phyloP scores from a whole-genome alignment of 495 filamentous ascomycete genomes.

The Xylaria venustula region DNA sequence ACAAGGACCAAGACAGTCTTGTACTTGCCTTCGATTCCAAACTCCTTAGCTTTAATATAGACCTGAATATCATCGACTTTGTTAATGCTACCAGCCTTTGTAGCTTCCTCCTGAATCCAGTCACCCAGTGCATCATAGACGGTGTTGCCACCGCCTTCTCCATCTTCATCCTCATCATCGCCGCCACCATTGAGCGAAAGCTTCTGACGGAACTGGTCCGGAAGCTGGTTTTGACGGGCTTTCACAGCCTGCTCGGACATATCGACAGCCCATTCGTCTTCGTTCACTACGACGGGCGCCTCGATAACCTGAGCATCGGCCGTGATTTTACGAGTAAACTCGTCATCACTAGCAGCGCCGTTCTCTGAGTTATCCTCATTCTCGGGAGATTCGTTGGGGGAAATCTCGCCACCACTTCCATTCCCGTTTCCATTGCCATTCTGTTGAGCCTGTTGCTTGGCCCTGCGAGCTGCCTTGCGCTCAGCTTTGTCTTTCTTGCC shows the following conservation, averaged over 20 bases:
- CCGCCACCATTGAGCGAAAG: constrained; percentile 75
- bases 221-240: constrained; percentile 87
- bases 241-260: constrained; percentile 92
- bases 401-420: constrained; percentile 67
- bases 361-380: constrained; percentile 62
- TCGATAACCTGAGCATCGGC: constrained; percentile 75
- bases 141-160: constrained; percentile 70
- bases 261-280: constrained; percentile 92
- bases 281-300: constrained; percentile 62
- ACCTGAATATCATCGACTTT: constrained; percentile 84
- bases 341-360: constrained; percentile 80
- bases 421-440: constrained; percentile 51
- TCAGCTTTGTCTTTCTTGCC: constrained; percentile 90
- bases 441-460: constrained; percentile 74
- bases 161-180: constrained; percentile 80
- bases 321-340: constrained; percentile 87
- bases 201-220: constrained; percentile 85
- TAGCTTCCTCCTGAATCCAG: constrained; percentile 81
- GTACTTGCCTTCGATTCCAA: constrained; percentile 94
- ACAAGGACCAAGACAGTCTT: constrained; percentile 88
- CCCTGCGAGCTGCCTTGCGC: constrained; percentile 80
- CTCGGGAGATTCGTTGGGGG: constrained; percentile 66
- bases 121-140: constrained; percentile 89
- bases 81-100: constrained; percentile 66
- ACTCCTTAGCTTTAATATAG: constrained; percentile 92